Base-by-base conservation (phyloP, 1,139 yeast genomes). In the Hanseniaspora sp. region DNA sequence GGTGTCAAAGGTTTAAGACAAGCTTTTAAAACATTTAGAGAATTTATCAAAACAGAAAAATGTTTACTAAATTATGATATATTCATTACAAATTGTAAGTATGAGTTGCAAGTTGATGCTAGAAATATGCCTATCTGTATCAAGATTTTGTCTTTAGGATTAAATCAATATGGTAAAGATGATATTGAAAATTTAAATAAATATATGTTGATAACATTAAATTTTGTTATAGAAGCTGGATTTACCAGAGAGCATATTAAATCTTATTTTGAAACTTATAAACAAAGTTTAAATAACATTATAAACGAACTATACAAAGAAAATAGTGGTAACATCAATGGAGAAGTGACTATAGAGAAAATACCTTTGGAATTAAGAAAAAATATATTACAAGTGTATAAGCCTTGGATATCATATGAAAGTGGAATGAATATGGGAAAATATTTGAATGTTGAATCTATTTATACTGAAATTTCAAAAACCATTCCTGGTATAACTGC, bases 1-100 rank as follows among this genome's bases (percentile, higher is more conserved):
- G 53, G 53, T 5, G n/a, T 49, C 4, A 49, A 49, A 28, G 53
- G 53, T 9, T 37, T 49, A 37, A 49, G 53, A 43, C 33, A 35
- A 12, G 41, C 39, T 8, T 49, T 49, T 28, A 49, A 46, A 43
- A 29, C n/a, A 12, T 49, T 49, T n/a, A 49, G 53, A 49, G 53
- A 49, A 11, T 49, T 49, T n/a, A 43, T 49, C 13, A 49, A 49
- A 23, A 8, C 15, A 5, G 53, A 49, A 43, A 37, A 49, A 7
- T 49, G 53, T 12, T 17, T 49, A 33, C 31, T 49, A 33, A 43
- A 43, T 18, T 43, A 23, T 30, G 48, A 49, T 15, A 31, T 49
- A 5, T 49, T 49, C 18, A 38, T 49, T 18, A 46, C 45, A 12
- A 49, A 49, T 12, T 49, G 53, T 37, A 49, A 43, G 12, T 31